Percentiles rank a stretch among this genome's conserved stretches.
phyloP scores from a whole-genome alignment of 2,329 filamentous ascomycete species.

The Curvularia spicifera region DNA sequence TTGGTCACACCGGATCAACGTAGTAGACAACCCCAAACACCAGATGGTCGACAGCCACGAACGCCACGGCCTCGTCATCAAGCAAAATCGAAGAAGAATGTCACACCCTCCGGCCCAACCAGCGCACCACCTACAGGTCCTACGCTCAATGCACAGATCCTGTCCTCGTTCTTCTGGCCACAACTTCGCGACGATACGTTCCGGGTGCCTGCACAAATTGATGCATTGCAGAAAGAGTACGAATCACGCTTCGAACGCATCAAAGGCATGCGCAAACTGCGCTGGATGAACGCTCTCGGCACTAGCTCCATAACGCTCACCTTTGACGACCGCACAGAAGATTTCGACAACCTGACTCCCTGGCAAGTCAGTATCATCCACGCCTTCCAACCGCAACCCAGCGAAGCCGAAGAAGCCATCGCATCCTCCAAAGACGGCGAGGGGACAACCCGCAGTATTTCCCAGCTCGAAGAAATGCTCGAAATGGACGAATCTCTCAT shows the following conservation, averaged over 20 bases:
- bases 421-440: constrained; percentile 24
- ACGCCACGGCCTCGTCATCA: constrained; percentile 38
- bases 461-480: constrained; percentile 60
- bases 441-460: constrained; percentile 49
- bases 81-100: constrained; percentile 18
- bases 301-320: constrained; percentile 81
- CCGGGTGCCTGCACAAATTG: constrained; percentile 65
- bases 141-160: constrained; percentile 76
- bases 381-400: constrained; percentile 68
- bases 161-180: constrained; percentile 95
- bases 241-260: constrained; percentile 76
- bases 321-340: constrained; percentile 78
- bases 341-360: constrained; percentile 76
- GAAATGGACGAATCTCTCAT: constrained; percentile 78
- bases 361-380: constrained; percentile 90
- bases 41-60: constrained; percentile 28
- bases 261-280: constrained; percentile 84
- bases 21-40: constrained; percentile 26
- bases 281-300: constrained; percentile 84
- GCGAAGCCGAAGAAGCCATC: constrained; percentile 33
- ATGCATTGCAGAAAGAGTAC: constrained; percentile 71
- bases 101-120: constrained; percentile 22
- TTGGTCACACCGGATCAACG: constrained; percentile 30
- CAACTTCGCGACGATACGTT: constrained; percentile 74
- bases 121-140: constrained; percentile 43